These are phyloP conservation scores for Lizanozyma gosingica DNA, from an alignment of 1,139 yeast genomes.

Conservation along the genomic window DNA sequence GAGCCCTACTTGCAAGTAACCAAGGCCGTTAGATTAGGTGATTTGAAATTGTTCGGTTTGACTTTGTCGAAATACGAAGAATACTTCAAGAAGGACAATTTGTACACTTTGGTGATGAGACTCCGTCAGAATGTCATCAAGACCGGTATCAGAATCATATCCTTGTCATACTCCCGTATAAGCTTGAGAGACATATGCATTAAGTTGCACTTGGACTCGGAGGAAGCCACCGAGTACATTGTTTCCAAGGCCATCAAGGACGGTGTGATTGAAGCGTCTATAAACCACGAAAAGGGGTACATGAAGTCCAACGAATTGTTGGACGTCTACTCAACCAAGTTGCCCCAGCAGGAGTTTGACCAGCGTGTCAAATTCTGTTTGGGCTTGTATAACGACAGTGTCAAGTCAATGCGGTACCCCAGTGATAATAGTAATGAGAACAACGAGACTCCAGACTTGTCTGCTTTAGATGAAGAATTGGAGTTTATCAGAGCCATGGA, in stretches of 20 bases:
- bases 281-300: slow-evolving; percentile 84
- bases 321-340: slow-evolving; percentile 80
- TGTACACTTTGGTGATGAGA: slow-evolving; percentile 76
- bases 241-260: slow-evolving; percentile 96
- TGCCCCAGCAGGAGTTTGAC: slow-evolving; percentile 84
- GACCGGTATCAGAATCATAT: slow-evolving; percentile 92
- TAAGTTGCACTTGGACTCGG: slow-evolving; percentile 85
- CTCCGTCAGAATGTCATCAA: slow-evolving; percentile 95
- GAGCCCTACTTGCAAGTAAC: slow-evolving; percentile 83
- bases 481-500: slow-evolving; percentile 26
- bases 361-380: slow-evolving; percentile 92
- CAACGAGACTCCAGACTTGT: slow-evolving; percentile 45
- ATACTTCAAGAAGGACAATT: slow-evolving; percentile 65
- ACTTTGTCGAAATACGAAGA: slow-evolving; percentile 61
- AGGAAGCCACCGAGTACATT: slow-evolving; percentile 93
- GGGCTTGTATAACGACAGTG: slow-evolving; percentile 83
- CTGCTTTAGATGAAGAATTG: slow-evolving; percentile 48
- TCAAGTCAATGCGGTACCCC: slow-evolving; percentile 93
- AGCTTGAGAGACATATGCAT: slow-evolving; percentile 86
- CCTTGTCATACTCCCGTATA: slow-evolving; percentile 84
- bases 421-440: slow-evolving; percentile 30
- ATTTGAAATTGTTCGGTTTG: slow-evolving; percentile 69
- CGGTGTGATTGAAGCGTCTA: slow-evolving; percentile 92
- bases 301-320: slow-evolving; percentile 85
- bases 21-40: slow-evolving; percentile 89